Evolutionary conservation across 2,329 filamentous ascomycete species (phyloP), one percentile per base, ranked within the genome.

Genomic region (Alternaria sp.): DNA sequence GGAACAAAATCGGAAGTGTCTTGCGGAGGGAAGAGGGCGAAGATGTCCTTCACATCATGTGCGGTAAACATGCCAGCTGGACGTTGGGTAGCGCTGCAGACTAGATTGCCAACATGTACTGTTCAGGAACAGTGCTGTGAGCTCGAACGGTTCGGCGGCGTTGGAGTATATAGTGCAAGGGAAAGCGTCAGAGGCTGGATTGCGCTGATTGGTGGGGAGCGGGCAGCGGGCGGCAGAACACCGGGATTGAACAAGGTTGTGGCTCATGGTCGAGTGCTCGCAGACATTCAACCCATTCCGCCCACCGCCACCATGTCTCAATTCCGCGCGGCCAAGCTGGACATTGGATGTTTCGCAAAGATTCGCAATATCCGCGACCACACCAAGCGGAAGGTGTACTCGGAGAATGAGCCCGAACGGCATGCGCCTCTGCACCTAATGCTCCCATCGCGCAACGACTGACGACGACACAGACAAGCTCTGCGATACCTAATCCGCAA

Each of bases 361-460:
- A 88, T 91, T 79, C 90, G 91, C 71, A 88, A 92, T 71, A 91
- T 99, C 79, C 93, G 96, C 75, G 96, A 99, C 82, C 93, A 98
- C 84, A 94, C 94, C 59, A 99, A 98, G 88, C 92, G 96, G 75
- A 95, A 96, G 84, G 92, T 94, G 63, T 97, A 94, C 76, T 92
- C 91, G 78, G 86, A 93, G 79, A 85, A 91, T 78, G 96, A 99
- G 84, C 89, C 94, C 5, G 92, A 97, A 83, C 91, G 95, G 94
- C 96, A 85, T 67, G 78, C 69, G 47, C 57, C 25, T 43, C 63
- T 70, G 55, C 23, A 25, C 37, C 37, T 41, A 18, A 41, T n/a
- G 37, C 59, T 57, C 46, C 26, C 53, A 37, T 49, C 54, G 25
- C 6, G 30, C 60, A 43, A 51, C 11, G 47, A 54, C 47, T 64